These are phyloP conservation scores for Hypoxylon subgilvum DNA, from an alignment of 495 filamentous ascomycete species.

Conservation along the genomic window DNA sequence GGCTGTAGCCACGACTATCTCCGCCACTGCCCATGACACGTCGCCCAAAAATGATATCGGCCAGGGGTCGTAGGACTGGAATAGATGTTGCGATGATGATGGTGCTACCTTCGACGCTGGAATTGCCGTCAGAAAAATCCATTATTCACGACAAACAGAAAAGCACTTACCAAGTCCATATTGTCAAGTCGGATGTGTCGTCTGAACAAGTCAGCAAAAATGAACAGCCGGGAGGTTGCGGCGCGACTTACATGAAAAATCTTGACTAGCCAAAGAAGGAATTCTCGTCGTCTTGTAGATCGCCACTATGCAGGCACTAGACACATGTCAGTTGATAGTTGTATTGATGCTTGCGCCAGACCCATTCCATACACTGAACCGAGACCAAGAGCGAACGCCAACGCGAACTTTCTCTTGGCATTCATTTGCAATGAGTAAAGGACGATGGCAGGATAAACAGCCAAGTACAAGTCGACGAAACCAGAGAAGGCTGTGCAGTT, in stretches of 20 bases:
- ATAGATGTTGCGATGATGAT: slow-evolving; percentile 59
- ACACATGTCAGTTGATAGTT: neutral
- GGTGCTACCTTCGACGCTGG: slow-evolving; percentile 53
- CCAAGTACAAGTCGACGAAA: slow-evolving; percentile 56
- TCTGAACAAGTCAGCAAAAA: slow-evolving; percentile 14
- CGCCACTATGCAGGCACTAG: slow-evolving; percentile 34
- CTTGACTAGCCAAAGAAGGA: slow-evolving; percentile 41
- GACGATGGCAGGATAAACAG: slow-evolving; percentile 53
- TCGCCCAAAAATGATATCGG: slow-evolving; percentile 37
- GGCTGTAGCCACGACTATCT: neutral
- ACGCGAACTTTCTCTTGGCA: slow-evolving; percentile 53
- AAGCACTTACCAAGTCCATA: slow-evolving; percentile 53
- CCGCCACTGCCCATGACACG: neutral
- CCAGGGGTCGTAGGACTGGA: slow-evolving; percentile 52
- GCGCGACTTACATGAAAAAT: slow-evolving; percentile 51
- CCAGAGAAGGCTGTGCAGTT: slow-evolving; percentile 48
- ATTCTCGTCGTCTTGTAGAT: slow-evolving; percentile 54
- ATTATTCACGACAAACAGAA: neutral
- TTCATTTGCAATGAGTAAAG: slow-evolving; percentile 53
- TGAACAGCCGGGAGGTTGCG: neutral
- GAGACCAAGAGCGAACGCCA: slow-evolving; percentile 52
- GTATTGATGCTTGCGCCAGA: too few species aligned
- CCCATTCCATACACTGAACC: slow-evolving; percentile 58
- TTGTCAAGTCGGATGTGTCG: slow-evolving; percentile 47
- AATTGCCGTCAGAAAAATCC: neutral